A percentile compares a stretch with the other conserved stretches of the same genome.
Conservation (phyloP, 2,329 filamentous ascomycete genomes). For the Capronia epimyces region DNA sequence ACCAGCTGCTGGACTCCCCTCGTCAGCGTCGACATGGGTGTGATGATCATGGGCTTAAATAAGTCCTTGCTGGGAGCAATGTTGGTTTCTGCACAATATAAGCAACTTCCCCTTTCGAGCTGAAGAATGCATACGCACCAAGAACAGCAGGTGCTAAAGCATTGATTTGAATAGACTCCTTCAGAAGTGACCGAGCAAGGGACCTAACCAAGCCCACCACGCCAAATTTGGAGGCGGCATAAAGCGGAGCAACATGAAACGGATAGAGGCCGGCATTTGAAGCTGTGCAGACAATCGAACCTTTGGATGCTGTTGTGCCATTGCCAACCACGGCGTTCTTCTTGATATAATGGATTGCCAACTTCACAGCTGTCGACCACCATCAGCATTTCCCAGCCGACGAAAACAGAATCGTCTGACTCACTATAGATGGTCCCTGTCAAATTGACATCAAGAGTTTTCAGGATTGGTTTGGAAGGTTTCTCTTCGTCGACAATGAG, state of each 20-base stretch:
- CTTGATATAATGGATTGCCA: slow-evolving; percentile 48
- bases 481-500: slow-evolving; percentile 33
- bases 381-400: neutral
- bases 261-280: slow-evolving; percentile 52
- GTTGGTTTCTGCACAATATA: slow-evolving; percentile 39
- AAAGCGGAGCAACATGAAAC: slow-evolving; percentile 48
- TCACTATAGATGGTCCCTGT: slow-evolving; percentile 44
- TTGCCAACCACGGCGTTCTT: slow-evolving; percentile 37
- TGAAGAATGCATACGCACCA: slow-evolving; percentile 34
- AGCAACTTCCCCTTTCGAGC: neutral
- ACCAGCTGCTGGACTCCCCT: slow-evolving; percentile 43
- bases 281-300: slow-evolving; percentile 49
- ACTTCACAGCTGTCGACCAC: slow-evolving; percentile 42
- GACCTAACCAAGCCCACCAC: slow-evolving; percentile 50
- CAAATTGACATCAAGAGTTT: slow-evolving; percentile 36
- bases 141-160: slow-evolving; percentile 48
- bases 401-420: slow-evolving; percentile 17
- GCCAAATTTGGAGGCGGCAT: slow-evolving; percentile 46
- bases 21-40: slow-evolving; percentile 47
- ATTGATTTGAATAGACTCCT: slow-evolving; percentile 47
- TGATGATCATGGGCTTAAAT: slow-evolving; percentile 47
- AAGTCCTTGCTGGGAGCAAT: slow-evolving; percentile 43
- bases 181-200: slow-evolving; percentile 38
- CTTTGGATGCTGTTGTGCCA: slow-evolving; percentile 31
- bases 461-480: slow-evolving; percentile 36